Base-by-base conservation (phyloP, 148 eudicot species). In the Arctostaphylos glauca region DNA sequence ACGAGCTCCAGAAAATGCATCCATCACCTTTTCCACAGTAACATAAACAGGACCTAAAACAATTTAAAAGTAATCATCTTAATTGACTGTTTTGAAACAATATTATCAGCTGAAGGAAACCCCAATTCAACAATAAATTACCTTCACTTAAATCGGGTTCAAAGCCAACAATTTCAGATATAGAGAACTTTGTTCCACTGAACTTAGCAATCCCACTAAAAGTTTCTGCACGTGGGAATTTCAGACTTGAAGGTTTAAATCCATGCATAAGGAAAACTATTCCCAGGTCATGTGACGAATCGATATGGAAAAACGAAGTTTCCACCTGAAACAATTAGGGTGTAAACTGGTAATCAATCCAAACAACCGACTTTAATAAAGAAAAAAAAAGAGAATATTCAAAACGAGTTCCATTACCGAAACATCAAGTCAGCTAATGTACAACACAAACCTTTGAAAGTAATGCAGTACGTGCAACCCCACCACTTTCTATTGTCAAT, bases 261-360 rank as follows among this genome's bases (percentile, higher is more conserved):
- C 94, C 97, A 88, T 85, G 82, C 74, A 97, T 80, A 70, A 83
- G 78, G 80, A 94, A 92, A 46, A 90, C 86, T 82, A 97, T 81
- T 25, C 83, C 86, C 80, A 97, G 89, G 86, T 97, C 99, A 84
- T 97, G 98, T 14, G 97, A 94, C 79, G 97, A 92, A 91, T 97
- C 99, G 82, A 97, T 83, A 84, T 94, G 96, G 80, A 87, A 94
- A 85, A 92, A 89, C 79, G 95, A 92, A 72, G 92, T 89, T 84
- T 93, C 97, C 83, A 87, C 98, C 99, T 97, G 94, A 81, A 86
- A 87, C 52, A 9, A 66, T 46, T 23, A 58, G 66, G 56, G 9
- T 68, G 54, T 66, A 21, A 1, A 67, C 19, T 71, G 55, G 66
- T 77, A 59, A 77, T 31, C 41, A 23, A 84, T 47, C 25, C 43